phyloP scores from a whole-genome alignment of 306 rosid genomes.

The Myrica gale region DNA sequence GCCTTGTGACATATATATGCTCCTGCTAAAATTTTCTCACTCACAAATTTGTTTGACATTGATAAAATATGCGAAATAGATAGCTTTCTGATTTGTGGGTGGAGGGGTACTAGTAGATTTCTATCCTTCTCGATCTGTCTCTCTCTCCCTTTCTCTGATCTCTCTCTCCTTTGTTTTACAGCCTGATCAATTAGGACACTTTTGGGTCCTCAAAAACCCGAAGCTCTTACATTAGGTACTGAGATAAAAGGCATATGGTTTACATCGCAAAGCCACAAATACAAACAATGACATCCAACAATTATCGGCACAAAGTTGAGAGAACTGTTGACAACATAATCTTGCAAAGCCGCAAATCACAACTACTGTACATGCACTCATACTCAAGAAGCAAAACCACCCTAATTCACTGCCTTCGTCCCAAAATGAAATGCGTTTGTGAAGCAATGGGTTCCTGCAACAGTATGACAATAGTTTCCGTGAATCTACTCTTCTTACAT shows the following conservation, averaged over 20 bases:
- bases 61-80: too few relatives aligned
- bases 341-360: neutral
- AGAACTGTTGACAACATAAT: neutral
- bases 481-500: neutral
- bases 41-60: too few relatives aligned
- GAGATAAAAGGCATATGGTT: neutral
- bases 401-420: neutral
- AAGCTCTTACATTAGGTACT: neutral
- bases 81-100: neutral
- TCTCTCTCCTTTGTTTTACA: neutral
- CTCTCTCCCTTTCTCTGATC: neutral
- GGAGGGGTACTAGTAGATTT: neutral
- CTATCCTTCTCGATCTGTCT: neutral
- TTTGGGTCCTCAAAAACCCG: neutral
- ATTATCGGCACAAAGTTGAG: neutral
- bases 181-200: neutral
- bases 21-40: too few relatives aligned
- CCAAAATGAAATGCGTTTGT: neutral
- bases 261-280: neutral
- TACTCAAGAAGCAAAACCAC: neutral
- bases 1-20: constrained; percentile 7
- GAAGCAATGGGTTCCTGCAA: neutral
- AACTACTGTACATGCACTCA: neutral
- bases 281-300: neutral
- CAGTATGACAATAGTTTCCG: neutral